phyloP scores from a whole-genome alignment of 495 filamentous ascomycete species.

The Penicillium lividum region DNA sequence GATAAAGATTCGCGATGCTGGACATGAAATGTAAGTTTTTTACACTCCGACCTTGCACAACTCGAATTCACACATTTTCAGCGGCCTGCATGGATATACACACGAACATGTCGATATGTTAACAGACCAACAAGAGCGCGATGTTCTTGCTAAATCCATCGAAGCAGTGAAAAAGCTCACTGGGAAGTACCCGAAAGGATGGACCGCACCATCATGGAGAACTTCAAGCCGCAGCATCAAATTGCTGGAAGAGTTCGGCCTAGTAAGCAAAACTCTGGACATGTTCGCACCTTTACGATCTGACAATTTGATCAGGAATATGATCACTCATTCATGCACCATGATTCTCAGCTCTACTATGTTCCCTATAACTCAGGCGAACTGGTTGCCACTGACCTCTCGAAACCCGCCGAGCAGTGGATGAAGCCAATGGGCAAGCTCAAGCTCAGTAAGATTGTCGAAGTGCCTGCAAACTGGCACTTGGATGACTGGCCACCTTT shows the following conservation, averaged over 20 bases:
- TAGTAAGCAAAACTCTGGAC: no score
- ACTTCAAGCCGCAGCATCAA: conserved; percentile 51
- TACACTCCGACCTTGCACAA: no score
- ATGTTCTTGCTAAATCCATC: conserved; percentile 37
- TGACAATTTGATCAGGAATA: no score
- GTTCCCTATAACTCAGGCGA: conserved; percentile 42
- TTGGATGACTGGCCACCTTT: conserved; percentile 58
- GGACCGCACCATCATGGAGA: conserved; percentile 51
- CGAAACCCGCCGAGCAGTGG: conserved; percentile 52
- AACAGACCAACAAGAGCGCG: conserved; percentile 33
- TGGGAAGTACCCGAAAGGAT: conserved; percentile 36
- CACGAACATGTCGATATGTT: conserved; percentile 36
- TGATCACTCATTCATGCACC: conserved; percentile 52
- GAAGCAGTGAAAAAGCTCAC: conserved; percentile 32
- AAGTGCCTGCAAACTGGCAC: conserved; percentile 60
- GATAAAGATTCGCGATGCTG: conserved; percentile 36
- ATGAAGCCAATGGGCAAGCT: conserved; percentile 55
- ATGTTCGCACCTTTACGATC: no score
- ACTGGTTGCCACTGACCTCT: conserved; percentile 53
- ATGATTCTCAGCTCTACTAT: conserved; percentile 60
- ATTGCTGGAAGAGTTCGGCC: conserved; percentile 42
- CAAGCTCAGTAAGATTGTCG: conserved; percentile 50
- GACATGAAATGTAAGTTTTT: conserved; percentile 36
- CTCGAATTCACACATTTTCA: no score
- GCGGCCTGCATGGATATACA: conserved; percentile 45